These are phyloP conservation scores for Speleostelium caveatum DNA, from an alignment of 78 protist genomes.

Conservation along the genomic window DNA sequence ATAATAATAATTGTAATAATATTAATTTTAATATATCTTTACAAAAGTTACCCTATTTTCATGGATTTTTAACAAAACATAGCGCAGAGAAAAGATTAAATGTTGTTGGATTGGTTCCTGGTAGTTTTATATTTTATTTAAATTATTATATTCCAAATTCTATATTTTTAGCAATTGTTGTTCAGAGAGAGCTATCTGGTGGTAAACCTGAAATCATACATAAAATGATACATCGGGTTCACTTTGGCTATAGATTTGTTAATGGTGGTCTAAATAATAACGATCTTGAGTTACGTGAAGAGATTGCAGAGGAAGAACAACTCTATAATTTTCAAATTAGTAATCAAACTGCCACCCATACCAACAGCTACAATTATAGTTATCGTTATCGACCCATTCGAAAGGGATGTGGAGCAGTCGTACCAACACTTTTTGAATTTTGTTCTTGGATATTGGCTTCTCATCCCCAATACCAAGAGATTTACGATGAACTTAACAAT, in stretches of 20 bases:
- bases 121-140: conserved; percentile 50
- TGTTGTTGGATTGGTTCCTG: neutral
- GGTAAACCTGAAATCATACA: conserved; percentile 18
- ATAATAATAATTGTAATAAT: neutral
- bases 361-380: conserved; percentile 37
- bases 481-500: conserved; percentile 9
- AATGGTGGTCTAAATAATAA: neutral
- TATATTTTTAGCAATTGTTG: conserved; percentile 42
- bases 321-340: conserved; percentile 49
- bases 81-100: conserved; percentile 54
- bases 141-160: conserved; percentile 68
- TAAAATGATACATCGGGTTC: conserved; percentile 71
- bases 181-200: neutral
- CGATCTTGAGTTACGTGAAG: conserved; percentile 17
- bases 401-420: conserved; percentile 62
- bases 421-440: conserved; percentile 73
- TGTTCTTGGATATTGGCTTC: conserved; percentile 67
- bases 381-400: conserved; percentile 65
- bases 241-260: conserved; percentile 65
- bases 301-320: conserved; percentile 36
- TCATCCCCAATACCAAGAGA: conserved; percentile 47
- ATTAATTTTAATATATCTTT: neutral
- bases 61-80: conserved; percentile 47
- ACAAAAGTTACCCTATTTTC: conserved; percentile 36
- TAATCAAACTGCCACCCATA: conserved; percentile 46